Conservation (phyloP, 2,329 filamentous ascomycete species). For the Leptographium wingfieldii region DNA sequence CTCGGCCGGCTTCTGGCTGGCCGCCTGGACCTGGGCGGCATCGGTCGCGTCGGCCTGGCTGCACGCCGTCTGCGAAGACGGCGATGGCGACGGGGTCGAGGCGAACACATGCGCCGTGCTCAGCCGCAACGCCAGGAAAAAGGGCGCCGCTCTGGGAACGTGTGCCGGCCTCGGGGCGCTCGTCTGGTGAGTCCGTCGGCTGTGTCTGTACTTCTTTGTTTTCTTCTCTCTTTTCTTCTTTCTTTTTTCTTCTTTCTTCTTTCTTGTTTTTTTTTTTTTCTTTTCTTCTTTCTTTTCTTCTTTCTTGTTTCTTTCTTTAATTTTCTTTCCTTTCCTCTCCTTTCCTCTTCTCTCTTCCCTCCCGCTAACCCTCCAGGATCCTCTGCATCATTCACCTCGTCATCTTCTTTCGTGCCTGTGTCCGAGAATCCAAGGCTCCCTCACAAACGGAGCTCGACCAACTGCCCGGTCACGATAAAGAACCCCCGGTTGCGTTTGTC, state of each 20-base stretch:
- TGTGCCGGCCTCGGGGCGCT: conserved; percentile 28
- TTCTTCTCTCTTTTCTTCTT: neutral
- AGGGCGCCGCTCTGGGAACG: conserved; percentile 24
- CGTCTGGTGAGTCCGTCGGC: conserved; percentile 21
- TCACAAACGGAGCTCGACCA: conserved; percentile 4
- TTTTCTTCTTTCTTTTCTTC: neutral
- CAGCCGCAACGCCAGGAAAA: neutral
- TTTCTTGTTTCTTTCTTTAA: neutral
- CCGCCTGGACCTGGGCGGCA: conserved; percentile 11
- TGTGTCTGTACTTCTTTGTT: neutral
- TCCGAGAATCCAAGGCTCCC: neutral
- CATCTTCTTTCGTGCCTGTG: neutral
- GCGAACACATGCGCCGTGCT: conserved; percentile 5
- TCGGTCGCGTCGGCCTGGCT: conserved; percentile 20
- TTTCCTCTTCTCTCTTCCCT: neutral
- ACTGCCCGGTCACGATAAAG: conserved; percentile 4
- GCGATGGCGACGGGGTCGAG: conserved; percentile 14
- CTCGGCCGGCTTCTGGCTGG: conserved; percentile 25
- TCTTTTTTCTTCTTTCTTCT: neutral
- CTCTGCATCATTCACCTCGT: conserved; percentile 21
- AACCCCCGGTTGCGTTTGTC: neutral
- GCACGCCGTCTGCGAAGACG: conserved; percentile 19
- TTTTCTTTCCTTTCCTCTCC: neutral
- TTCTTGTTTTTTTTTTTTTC: neutral
- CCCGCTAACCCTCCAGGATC: conserved; percentile 18